phyloP scores from a whole-genome alignment of 1,284 basidiomycete genomes.

The Afroboletus lepidellus region DNA sequence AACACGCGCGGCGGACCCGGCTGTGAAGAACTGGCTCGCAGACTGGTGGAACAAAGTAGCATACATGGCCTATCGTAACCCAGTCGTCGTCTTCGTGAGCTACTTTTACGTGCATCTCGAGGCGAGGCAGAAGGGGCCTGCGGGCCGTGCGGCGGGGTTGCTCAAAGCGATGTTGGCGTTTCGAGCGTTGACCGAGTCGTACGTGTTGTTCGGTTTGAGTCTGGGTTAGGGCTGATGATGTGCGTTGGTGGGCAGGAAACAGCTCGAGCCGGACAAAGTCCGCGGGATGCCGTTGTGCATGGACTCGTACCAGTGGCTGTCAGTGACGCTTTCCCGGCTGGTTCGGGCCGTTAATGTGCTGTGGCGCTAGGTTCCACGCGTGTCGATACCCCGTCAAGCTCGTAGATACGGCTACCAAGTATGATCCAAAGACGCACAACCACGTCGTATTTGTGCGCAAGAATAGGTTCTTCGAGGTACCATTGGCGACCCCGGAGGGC shows the following conservation, averaged over 20 bases:
- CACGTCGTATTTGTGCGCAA: conserved; percentile 91
- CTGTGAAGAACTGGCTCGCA: conserved; percentile 79
- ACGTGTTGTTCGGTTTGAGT: conserved; percentile 22
- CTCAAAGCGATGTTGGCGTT: conserved; percentile 85
- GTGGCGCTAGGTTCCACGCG: conserved; percentile 76
- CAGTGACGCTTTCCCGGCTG: conserved; percentile 5
- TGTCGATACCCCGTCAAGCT: conserved; percentile 83
- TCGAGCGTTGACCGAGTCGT: conserved; percentile 80
- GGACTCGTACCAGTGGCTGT: conserved; percentile 94
- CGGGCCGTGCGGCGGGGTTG: conserved; percentile 74
- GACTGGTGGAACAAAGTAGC: conserved; percentile 99
- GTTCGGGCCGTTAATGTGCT: conserved; percentile 5
- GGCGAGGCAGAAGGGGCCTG: conserved; percentile 54
- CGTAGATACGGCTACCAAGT: conserved; percentile 83
- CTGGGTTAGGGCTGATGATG: background rate
- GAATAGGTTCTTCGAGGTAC: conserved; percentile 86
- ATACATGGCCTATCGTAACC: conserved; percentile 84
- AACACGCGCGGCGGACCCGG: conserved; percentile 64
- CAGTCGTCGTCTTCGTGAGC: conserved; percentile 91
- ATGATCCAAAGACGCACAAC: conserved; percentile 74
- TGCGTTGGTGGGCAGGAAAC: conserved; percentile 49
- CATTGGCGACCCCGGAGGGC: conserved; percentile 63
- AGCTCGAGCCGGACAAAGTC: conserved; percentile 89
- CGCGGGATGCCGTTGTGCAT: conserved; percentile 86
- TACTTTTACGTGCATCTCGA: conserved; percentile 93